phyloP scores from a whole-genome alignment of 2,329 filamentous ascomycete species.

The Fusarium equiseti region DNA sequence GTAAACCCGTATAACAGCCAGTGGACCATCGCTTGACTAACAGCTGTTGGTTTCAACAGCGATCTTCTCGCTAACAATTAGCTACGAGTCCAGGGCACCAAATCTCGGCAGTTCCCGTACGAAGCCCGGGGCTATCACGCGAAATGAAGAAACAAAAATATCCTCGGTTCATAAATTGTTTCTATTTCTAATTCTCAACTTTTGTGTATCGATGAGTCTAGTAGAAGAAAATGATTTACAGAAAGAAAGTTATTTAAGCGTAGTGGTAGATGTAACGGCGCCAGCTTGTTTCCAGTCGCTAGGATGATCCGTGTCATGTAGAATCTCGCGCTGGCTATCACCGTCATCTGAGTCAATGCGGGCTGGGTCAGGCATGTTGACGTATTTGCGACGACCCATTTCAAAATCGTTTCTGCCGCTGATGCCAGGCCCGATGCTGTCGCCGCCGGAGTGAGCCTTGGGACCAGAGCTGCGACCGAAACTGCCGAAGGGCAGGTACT shows the following conservation, averaged over 20 bases:
- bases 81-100: neutral
- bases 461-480: neutral
- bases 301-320: neutral
- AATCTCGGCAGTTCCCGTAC: neutral
- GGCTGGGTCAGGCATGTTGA: conserved; percentile 1
- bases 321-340: conserved; percentile 4
- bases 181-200: neutral
- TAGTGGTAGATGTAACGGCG: neutral
- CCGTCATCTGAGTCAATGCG: conserved; percentile 3
- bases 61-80: neutral
- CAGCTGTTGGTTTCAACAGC: neutral
- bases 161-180: neutral
- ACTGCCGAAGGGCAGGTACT: conserved; percentile 7
- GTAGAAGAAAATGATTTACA: neutral
- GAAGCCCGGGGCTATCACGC: neutral
- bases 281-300: neutral
- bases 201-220: neutral
- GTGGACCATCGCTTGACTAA: neutral
- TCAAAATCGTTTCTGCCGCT: neutral
- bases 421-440: neutral
- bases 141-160: neutral
- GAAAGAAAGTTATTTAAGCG: neutral
- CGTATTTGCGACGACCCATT: conserved; percentile 1
- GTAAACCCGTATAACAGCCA: neutral
- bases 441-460: neutral